These are phyloP conservation scores for Tetrapisispora pingtungensis DNA, from an alignment of 805 yeast species.

Conservation along the genomic window DNA sequence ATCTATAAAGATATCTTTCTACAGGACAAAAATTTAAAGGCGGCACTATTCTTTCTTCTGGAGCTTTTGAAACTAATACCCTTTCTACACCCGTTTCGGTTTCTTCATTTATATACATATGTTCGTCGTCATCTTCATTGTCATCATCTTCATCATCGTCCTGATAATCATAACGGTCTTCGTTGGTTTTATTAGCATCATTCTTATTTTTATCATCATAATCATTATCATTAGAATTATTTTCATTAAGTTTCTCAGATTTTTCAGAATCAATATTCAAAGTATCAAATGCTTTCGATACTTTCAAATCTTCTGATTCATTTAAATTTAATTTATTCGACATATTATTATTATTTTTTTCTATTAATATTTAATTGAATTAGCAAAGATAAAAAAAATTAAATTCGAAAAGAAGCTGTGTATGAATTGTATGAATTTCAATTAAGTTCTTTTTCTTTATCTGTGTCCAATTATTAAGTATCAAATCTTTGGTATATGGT, in stretches of 20 bases:
- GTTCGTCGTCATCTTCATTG: slow-evolving; percentile 24
- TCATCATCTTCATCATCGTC: slow-evolving; percentile 20
- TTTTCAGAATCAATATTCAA: background rate
- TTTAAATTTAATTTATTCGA: background rate
- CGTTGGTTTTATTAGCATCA: background rate
- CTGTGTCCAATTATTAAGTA: too few species aligned
- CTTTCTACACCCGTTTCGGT: slow-evolving; percentile 23
- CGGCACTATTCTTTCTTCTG: slow-evolving; percentile 67
- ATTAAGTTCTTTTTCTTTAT: too few species aligned
- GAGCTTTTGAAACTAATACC: slow-evolving; percentile 39
- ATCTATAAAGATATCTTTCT: slow-evolving; percentile 72
- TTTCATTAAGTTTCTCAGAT: background rate
- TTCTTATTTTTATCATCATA: background rate
- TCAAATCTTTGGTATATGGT: too few species aligned
- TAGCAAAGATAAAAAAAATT: too few species aligned
- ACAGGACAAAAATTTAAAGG: slow-evolving; percentile 95
- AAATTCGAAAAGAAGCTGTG: too few species aligned
- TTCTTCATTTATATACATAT: slow-evolving; percentile 25
- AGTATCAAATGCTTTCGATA: background rate
- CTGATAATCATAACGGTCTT: slow-evolving; percentile 13
- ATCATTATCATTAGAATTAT: background rate
- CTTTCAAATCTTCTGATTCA: background rate
- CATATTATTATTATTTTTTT: background rate
- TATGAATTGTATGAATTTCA: too few species aligned
- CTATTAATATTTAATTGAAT: too few species aligned